Base-by-base conservation (phyloP, 129 eudicot genomes). In the Pseudognaphalium luteoalbum region DNA sequence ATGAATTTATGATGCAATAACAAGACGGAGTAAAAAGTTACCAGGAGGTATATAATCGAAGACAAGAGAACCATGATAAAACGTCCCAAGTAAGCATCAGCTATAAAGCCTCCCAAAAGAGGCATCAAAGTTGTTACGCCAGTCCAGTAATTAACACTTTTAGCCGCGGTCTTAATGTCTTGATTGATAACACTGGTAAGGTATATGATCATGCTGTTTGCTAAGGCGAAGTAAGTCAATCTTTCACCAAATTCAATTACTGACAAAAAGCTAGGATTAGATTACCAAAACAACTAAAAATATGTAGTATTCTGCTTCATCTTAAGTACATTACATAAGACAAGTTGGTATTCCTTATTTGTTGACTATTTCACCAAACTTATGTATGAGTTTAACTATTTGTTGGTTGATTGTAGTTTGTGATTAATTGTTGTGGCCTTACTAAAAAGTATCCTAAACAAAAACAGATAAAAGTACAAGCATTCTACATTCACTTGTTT, bases 11-110 rank as follows among this genome's bases (percentile, higher is more conserved):
- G 28, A 25, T 57, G 7, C 22, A 17, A 57, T 57, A 29, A 1
- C 5, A 29, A 32, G 10, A 28, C 3, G 28, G 28, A 14, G 0
- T 0, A 22, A 4, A 6, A 17, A 9, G 37, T 71, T 78, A 86
- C 98, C 98, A 83, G 75, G 64, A 92, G 80, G 77, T 90, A 90
- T 52, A 90, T 11, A 72, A 78, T 11, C 34, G 94, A 81, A 4
- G 96, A 88, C 15, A 66, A 66, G 35, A 92, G 81, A 68, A 92
- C 89, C 1, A 84, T 88, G 69, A 63, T 61, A 78, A 89, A 92
- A 47, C 96, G 93, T 7, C 96, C 98, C n/a, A 88, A 41, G 76
- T 86, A 92, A n/a, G 89, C 85, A 78, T 92, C 96, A 7, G 98
- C 98, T n/a, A 92, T 5, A 69, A 90, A 83, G 15, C 94, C 98